Conservation (phyloP, 2,329 filamentous ascomycete species). For the Calcarisporium arbuscula region DNA sequence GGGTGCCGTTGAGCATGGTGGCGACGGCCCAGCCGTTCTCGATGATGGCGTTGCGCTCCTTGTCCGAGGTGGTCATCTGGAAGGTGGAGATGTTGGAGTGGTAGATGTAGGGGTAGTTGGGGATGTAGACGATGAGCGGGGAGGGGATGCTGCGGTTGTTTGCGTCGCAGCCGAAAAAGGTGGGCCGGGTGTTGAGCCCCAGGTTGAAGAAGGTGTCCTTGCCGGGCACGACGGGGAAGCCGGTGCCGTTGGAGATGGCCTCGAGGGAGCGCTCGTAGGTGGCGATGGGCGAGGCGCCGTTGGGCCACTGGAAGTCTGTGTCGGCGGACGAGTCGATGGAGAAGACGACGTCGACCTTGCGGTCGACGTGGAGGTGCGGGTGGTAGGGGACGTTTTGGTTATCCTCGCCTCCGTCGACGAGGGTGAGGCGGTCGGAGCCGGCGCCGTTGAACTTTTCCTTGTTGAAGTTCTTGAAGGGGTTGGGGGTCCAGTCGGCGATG, state of each 20-base stretch:
- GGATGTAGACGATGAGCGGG: conserved; percentile 80
- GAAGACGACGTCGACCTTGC: conserved; percentile 56
- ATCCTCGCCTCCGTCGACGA: conserved; percentile 79
- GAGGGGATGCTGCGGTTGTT: conserved; percentile 42
- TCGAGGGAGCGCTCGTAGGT: conserved; percentile 48
- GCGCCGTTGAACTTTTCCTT: conserved; percentile 33
- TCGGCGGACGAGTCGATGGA: conserved; percentile 60
- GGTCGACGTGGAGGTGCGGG: conserved; percentile 45
- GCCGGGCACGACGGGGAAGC: conserved; percentile 54
- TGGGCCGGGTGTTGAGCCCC: conserved; percentile 51
- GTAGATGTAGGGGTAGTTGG: conserved; percentile 67
- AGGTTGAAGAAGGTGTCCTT: conserved; percentile 49
- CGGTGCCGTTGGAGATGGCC: conserved; percentile 43
- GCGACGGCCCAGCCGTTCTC: conserved; percentile 79
- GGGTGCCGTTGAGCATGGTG: conserved; percentile 74
- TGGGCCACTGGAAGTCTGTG: conserved; percentile 50
- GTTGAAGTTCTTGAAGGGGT: conserved; percentile 52
- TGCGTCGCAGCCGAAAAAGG: conserved; percentile 59
- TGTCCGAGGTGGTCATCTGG: conserved; percentile 54
- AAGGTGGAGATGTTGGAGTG: conserved; percentile 78
- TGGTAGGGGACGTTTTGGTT: conserved; percentile 74
- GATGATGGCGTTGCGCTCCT: conserved; percentile 72
- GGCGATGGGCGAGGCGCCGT: conserved; percentile 52
- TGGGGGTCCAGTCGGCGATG: conserved; percentile 64
- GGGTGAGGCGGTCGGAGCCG: conserved; percentile 50